Evolutionary conservation across 202 grass and related monocot species (phyloP).

Genomic region (Digitaria exilis): DNA sequence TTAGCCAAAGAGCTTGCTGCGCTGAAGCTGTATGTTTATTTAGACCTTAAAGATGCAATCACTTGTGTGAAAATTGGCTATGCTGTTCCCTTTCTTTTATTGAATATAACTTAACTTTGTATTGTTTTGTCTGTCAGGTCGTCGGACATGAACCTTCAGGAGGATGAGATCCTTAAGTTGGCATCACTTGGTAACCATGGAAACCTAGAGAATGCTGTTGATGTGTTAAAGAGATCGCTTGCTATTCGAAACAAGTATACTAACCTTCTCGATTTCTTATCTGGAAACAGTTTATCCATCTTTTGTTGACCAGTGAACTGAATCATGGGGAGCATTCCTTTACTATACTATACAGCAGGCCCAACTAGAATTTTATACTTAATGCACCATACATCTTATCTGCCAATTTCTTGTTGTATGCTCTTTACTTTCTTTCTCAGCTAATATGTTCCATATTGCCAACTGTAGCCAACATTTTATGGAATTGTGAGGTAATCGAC

Average conservation of each 20-base stretch:
- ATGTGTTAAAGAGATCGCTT: slow-evolving; percentile 82
- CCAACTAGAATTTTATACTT: background rate
- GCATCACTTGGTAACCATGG: slow-evolving; percentile 75
- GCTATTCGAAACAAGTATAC: slow-evolving; percentile 79
- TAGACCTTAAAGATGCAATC: background rate
- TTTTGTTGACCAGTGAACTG: slow-evolving; percentile 2
- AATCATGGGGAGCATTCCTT: background rate
- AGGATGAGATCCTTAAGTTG: slow-evolving; percentile 86
- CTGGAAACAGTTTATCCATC: background rate
- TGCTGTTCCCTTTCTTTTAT: slow-evolving; percentile 1
- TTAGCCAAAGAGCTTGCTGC: slow-evolving; percentile 85
- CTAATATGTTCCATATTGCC: background rate
- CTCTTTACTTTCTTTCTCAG: background rate
- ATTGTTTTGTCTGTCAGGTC: slow-evolving; percentile 51
- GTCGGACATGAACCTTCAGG: slow-evolving; percentile 83
- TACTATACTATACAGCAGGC: background rate
- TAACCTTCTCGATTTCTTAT: slow-evolving; percentile 25
- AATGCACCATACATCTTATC: background rate
- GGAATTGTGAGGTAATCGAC: background rate
- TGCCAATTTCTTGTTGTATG: background rate
- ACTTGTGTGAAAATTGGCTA: background rate
- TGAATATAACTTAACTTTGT: background rate
- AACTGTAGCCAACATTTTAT: background rate
- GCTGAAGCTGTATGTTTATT: slow-evolving; percentile 76
- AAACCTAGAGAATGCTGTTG: slow-evolving; percentile 66